Conservation (phyloP, 192 early-diverging fungal species). For the Coemansia sp. region DNA sequence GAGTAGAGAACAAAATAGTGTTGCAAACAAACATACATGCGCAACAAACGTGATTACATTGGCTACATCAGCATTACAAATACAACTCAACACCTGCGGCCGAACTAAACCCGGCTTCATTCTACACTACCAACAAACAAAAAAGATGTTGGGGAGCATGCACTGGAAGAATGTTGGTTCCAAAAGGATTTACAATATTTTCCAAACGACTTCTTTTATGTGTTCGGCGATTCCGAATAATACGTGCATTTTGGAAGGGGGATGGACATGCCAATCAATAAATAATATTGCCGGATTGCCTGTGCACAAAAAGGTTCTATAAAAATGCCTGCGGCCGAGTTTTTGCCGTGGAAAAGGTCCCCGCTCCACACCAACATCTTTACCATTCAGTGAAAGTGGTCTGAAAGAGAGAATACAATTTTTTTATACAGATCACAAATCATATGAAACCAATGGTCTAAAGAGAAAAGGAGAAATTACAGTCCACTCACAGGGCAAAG, state of each 20-base stretch:
- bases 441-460: slow-evolving; percentile 12
- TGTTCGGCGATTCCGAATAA: background rate
- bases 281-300: background rate
- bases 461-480: slow-evolving; percentile 10
- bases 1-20: too few species aligned
- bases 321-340: slow-evolving; percentile 8
- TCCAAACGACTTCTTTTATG: background rate
- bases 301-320: background rate
- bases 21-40: background rate
- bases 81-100: too few species aligned
- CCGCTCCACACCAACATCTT: too few species aligned
- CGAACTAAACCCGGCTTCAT: background rate
- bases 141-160: background rate
- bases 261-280: background rate
- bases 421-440: slow-evolving; percentile 14
- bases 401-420: slow-evolving; percentile 5
- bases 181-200: background rate
- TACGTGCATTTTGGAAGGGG: background rate
- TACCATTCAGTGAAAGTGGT: too few species aligned
- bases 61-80: too few species aligned
- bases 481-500: background rate
- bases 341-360: slow-evolving; percentile 7
- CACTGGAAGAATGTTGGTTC: background rate
- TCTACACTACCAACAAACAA: background rate
- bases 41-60: background rate